Base-by-base conservation (phyloP, 2,329 filamentous ascomycete genomes). In the Tolypocladium ovalisporum region DNA sequence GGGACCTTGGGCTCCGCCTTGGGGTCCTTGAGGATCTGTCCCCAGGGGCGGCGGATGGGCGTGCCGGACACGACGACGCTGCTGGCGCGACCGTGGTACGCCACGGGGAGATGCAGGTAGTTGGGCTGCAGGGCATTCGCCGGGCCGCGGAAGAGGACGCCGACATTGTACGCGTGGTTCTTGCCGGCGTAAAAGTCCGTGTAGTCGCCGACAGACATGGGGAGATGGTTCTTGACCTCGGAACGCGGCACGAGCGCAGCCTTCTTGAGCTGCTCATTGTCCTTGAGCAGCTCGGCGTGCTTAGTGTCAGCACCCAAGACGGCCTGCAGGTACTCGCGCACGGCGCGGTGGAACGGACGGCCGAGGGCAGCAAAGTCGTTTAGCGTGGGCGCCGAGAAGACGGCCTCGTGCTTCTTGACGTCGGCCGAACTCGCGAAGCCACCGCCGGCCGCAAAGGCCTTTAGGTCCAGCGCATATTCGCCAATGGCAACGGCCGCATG, bases 101-200 rank as follows among this genome's bases (percentile, higher is more conserved):
- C 89, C 3, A 93, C 88, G 0, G 89, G 89, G 0, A 94, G 75
- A 63, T 92, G 86, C 54, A 81, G 88, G 70, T 93, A 94, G 68
- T 93, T 93, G 12, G 88, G 86, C 69, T 92, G 87, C 24, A 94
- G 75, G 0, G 88, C 88, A 62, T 90, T 89, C 19, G 81, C 79
- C 0, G 85, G 80, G 0, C 87, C 88, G 37, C 89, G 83, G 73
- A 93, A 90, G 27, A 92, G 78, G 1, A 83, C 79, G 4, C 88
- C 88, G 10, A 88, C 77, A 63, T 73, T 74, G 75, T 84, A 88
- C 6, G 89, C 89, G 71, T 94, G 89, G 66, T 92, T 86, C 64
- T 86, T 74, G 54, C 89, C 88, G 17, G 87, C 89, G 67, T 89
- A 94, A 73, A 93, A 94, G 68, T 94, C 89, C 2, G 89, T 90